Conservation (phyloP, 2,329 filamentous ascomycete species). For the Microdochium paspali region DNA sequence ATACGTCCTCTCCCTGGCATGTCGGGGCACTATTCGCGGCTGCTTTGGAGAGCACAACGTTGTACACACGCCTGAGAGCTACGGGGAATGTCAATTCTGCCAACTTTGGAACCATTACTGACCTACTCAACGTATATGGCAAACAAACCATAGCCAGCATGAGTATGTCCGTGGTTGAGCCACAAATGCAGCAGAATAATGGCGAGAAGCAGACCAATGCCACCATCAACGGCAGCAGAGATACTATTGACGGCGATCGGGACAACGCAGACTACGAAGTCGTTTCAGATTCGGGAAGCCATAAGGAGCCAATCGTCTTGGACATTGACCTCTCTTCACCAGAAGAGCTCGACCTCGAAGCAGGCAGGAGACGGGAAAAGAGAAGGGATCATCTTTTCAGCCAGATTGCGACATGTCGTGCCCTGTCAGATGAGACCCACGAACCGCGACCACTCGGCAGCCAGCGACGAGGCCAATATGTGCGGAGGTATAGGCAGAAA, state of each 20-base stretch:
- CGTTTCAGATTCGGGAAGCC: conserved; percentile 12
- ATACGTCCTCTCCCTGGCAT: conserved; percentile 66
- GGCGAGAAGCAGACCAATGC: conserved; percentile 9
- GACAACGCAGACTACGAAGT: conserved; percentile 16
- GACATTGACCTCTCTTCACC: conserved; percentile 30
- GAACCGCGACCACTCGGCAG: background rate
- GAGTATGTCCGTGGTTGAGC: conserved; percentile 49
- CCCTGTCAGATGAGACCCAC: conserved; percentile 9
- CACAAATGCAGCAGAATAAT: conserved; percentile 17
- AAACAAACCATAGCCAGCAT: conserved; percentile 71
- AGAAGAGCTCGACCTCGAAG: conserved; percentile 22
- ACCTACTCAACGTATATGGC: conserved; percentile 64
- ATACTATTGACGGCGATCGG: conserved; percentile 18
- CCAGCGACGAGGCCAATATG: conserved; percentile 1
- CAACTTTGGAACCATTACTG: conserved; percentile 54
- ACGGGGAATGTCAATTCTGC: conserved; percentile 29
- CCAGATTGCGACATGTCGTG: conserved; percentile 26
- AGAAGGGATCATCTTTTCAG: conserved; percentile 29
- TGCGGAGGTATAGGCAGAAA: conserved; percentile 13
- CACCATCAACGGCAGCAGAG: conserved; percentile 14
- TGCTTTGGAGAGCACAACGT: conserved; percentile 67
- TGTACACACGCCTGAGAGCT: conserved; percentile 61
- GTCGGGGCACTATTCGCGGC: conserved; percentile 66
- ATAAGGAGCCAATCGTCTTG: conserved; percentile 20
- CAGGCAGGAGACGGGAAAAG: conserved; percentile 10